A percentile compares a stretch with the other conserved stretches of the same genome.
Conservation (phyloP, 2,329 filamentous ascomycete species). For the Penicillium sp. region DNA sequence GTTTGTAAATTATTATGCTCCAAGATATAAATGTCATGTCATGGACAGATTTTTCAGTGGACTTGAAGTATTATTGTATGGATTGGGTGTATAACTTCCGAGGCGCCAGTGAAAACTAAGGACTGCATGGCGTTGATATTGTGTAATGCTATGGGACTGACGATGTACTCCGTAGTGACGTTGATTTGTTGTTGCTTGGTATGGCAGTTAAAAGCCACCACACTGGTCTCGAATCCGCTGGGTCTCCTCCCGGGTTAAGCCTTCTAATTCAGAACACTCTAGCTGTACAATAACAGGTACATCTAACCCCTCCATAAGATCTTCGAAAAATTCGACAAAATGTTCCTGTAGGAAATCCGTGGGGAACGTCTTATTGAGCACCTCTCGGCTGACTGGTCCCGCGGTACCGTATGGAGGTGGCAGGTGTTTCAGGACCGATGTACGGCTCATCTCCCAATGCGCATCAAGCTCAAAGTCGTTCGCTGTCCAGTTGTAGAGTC, state of each 20-base stretch:
- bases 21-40: conserved; percentile 23
- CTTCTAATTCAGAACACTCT: conserved; percentile 46
- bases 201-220: background rate
- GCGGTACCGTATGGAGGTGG: conserved; percentile 13
- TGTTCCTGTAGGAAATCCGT: conserved; percentile 12
- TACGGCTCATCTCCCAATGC: conserved; percentile 30
- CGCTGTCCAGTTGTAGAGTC: conserved; percentile 47
- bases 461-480: conserved; percentile 32
- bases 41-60: conserved; percentile 8
- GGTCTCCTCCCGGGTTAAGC: conserved; percentile 40
- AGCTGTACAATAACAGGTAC: conserved; percentile 52
- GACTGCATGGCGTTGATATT: no score
- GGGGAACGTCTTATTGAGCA: conserved; percentile 28
- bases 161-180: background rate
- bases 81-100: no score
- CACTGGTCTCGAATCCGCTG: conserved; percentile 6
- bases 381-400: conserved; percentile 23
- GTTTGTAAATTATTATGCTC: conserved; percentile 31
- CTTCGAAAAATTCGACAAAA: conserved; percentile 43
- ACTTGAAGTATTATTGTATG: background rate
- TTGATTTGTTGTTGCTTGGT: background rate
- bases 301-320: conserved; percentile 43
- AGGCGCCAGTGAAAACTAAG: no score
- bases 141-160: no score
- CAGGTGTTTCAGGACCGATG: conserved; percentile 18